Evolutionary conservation across 805 yeast species (phyloP).

Genomic region (Candida hispaniensis): DNA sequence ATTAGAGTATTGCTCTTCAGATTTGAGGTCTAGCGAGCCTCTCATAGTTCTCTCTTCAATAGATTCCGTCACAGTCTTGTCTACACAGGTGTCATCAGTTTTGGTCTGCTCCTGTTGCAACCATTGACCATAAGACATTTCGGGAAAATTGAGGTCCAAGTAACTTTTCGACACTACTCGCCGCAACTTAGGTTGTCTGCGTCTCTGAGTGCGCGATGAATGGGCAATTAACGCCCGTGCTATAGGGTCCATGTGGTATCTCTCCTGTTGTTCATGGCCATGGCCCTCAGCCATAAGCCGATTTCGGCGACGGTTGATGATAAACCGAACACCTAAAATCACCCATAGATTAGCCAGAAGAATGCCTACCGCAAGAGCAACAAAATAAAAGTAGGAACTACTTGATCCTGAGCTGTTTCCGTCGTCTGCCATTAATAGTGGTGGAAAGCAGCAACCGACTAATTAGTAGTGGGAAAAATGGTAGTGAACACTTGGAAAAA

Average conservation of each 20-base stretch:
- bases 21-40: slow-evolving; percentile 1
- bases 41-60: slow-evolving; percentile 1
- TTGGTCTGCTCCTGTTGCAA: slow-evolving; percentile 21
- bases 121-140: slow-evolving; percentile 26
- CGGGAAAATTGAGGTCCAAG: slow-evolving; percentile 27
- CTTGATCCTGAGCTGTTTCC: not conserved
- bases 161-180: slow-evolving; percentile 25
- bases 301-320: slow-evolving; percentile 25
- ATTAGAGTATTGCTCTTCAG: slow-evolving; percentile 3
- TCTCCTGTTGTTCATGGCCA: slow-evolving; percentile 14
- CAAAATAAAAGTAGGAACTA: slow-evolving; percentile 24
- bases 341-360: slow-evolving; percentile 30
- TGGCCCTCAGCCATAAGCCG: slow-evolving; percentile 16
- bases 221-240: slow-evolving; percentile 17
- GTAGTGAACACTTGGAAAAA: too few relatives aligned
- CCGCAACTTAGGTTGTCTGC: slow-evolving; percentile 20
- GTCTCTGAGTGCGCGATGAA: slow-evolving; percentile 15
- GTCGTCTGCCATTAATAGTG: too few relatives aligned
- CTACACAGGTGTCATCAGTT: slow-evolving; percentile 20
- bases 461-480: too few relatives aligned
- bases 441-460: too few relatives aligned
- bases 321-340: slow-evolving; percentile 28
- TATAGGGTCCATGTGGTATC: slow-evolving; percentile 18
- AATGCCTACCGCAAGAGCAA: slow-evolving; percentile 31
- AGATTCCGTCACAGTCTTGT: slow-evolving; percentile 16